A percentile compares a stretch with the other conserved stretches of the same genome.
These are phyloP conservation scores for Xerocomus spinulosus DNA, from an alignment of 768 basidiomycete species.

Conservation along the genomic window DNA sequence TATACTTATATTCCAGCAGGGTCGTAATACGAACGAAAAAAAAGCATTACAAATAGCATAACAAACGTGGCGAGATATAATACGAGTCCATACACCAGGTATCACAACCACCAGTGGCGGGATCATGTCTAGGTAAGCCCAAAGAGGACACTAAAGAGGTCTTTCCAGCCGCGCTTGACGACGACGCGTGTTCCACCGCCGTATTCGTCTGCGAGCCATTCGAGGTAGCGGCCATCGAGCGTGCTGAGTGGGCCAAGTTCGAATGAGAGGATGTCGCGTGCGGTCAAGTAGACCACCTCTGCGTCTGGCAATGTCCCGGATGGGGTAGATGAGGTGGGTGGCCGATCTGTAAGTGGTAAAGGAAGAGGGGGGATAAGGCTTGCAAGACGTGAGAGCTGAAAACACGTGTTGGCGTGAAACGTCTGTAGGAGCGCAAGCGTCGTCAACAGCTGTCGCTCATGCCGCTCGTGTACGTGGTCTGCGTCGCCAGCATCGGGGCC, in stretches of 20 bases:
- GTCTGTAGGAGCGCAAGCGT: conserved; percentile 62
- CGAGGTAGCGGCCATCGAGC: conserved; percentile 68
- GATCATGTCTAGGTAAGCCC: conserved; percentile 38
- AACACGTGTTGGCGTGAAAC: conserved; percentile 61
- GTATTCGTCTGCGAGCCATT: conserved; percentile 72
- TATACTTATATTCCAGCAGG: too few relatives aligned
- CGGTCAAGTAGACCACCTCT: conserved; percentile 44
- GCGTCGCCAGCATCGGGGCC: neutral
- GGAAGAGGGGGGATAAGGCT: conserved; percentile 20
- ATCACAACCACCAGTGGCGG: too few relatives aligned
- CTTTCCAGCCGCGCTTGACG: conserved; percentile 45
- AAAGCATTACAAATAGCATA: too few relatives aligned
- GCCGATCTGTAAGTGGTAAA: too few relatives aligned
- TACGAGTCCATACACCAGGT: too few relatives aligned
- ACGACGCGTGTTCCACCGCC: conserved; percentile 39
- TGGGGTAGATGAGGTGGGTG: neutral
- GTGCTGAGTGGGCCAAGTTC: conserved; percentile 72
- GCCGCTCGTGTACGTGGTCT: conserved; percentile 23
- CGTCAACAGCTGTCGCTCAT: conserved; percentile 36
- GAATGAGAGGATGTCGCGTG: conserved; percentile 61
- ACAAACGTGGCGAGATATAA: too few relatives aligned
- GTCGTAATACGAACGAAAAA: too few relatives aligned
- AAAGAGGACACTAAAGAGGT: conserved; percentile 41
- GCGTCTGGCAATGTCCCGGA: conserved; percentile 16
- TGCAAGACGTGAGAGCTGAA: conserved; percentile 48